Percentiles rank a stretch among this genome's conserved stretches.
These are phyloP conservation scores for Botryotinia calthae DNA, from an alignment of 2,329 filamentous ascomycete species.

Conservation along the genomic window DNA sequence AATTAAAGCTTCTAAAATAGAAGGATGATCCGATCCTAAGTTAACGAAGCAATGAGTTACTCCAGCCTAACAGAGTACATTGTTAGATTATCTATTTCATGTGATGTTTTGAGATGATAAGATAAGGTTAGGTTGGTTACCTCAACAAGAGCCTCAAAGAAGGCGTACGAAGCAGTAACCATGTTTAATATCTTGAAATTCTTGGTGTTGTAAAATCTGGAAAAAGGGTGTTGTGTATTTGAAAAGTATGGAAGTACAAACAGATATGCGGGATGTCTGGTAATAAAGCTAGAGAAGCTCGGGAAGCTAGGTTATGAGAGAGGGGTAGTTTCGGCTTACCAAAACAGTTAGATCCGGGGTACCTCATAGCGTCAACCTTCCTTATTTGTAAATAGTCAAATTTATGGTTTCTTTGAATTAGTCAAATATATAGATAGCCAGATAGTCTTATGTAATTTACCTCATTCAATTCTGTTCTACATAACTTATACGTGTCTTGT, in stretches of 20 bases:
- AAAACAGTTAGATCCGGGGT: constrained; percentile 6
- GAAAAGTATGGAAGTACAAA: background rate
- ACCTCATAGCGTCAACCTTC: constrained; percentile 38
- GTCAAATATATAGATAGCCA: background rate
- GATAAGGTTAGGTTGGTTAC: constrained; percentile 19
- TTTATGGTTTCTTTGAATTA: background rate
- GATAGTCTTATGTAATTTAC: background rate
- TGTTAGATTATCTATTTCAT: background rate
- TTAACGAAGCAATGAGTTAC: constrained; percentile 58
- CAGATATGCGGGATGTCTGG: constrained; percentile 4
- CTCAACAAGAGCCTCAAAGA: constrained; percentile 72
- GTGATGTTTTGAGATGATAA: background rate
- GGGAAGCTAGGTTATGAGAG: background rate
- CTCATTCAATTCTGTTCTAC: too few relatives aligned
- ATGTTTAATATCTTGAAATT: background rate
- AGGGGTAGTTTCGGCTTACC: constrained; percentile 18
- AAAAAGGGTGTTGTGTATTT: background rate
- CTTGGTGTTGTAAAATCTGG: background rate
- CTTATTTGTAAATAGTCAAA: background rate
- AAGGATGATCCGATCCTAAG: constrained; percentile 61
- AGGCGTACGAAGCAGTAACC: constrained; percentile 50
- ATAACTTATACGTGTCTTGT: background rate
- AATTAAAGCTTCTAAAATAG: constrained; percentile 70
- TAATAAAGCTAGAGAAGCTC: background rate
- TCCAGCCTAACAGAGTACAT: constrained; percentile 41